Base-by-base conservation (phyloP, 2,329 filamentous ascomycete species). In the Penicillium aurantiogriseum region DNA sequence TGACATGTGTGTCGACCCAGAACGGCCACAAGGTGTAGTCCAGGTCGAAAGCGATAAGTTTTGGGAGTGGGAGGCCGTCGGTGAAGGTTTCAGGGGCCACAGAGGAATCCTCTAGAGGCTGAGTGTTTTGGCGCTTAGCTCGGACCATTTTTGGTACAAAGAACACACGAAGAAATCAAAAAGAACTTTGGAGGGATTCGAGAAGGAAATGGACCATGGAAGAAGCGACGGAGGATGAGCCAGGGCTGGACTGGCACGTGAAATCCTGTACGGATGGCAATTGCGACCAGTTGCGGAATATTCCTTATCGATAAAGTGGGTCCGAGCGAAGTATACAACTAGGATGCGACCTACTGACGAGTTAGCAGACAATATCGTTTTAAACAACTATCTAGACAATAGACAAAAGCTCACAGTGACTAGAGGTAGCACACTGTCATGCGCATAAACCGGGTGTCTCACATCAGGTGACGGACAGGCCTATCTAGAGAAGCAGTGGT, bases 21-120 rank as follows among this genome's bases (percentile, higher is more conserved):
- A 97, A 97, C 5, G 92, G 92, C 94, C 93, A 97, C n/a, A 97
- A 82, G 0, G 94, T 97, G 81, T 97, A 97, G 81, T 97, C 93
- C 61, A 97, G 85, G 74, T 97, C 94, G 78, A 97, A 97, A 62
- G 94, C 90, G 67, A 97, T 83, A 65, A 96, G 83, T 60, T 88
- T 86, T 0, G 92, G 92, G 1, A 96, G 83, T 0, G 91, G 90
- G 0, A 86, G 83, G 42, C 85, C 82, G 64, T 88, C 85, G 59
- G 77, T 84, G 75, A 88, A 86, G 13, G 84, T 86, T 17, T 77
- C 72, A 4, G 83, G 83, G 61, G 74, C 72, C 39, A 77, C 68
- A 17, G 72, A 72, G 51, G 69, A 60, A 51, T 76, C 72, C 44
- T 74, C 71, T 25, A 72, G 53, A 17, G 73, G 61, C 52, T 69